phyloP scores from a whole-genome alignment of 2,329 filamentous ascomycete species.

The Biscogniauxia mediterranea region DNA sequence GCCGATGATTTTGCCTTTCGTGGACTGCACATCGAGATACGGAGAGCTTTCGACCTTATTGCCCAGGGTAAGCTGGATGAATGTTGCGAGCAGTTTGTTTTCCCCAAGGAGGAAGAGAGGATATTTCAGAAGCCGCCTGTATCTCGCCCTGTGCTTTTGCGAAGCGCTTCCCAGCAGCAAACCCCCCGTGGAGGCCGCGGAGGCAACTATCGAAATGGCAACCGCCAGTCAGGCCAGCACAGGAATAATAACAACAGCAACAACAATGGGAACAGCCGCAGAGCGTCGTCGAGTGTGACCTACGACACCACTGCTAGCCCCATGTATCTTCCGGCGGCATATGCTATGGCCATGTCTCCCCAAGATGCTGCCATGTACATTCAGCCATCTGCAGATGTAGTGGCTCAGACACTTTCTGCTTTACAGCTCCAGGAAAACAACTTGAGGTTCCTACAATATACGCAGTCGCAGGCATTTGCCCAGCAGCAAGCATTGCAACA shows the following conservation, averaged over 20 bases:
- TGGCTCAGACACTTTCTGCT: slow-evolving; percentile 45
- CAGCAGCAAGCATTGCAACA: slow-evolving; percentile 45
- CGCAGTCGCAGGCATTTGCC: slow-evolving; percentile 44
- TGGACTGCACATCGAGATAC: slow-evolving; percentile 84
- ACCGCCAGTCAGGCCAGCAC: slow-evolving; percentile 39
- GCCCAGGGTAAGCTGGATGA: slow-evolving; percentile 75
- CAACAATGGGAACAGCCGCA: slow-evolving; percentile 35
- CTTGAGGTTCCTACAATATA: slow-evolving; percentile 45
- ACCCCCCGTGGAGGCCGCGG: slow-evolving; percentile 46
- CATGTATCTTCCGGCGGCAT: slow-evolving; percentile 39
- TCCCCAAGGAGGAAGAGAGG: slow-evolving; percentile 76
- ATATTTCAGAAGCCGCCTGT: slow-evolving; percentile 56
- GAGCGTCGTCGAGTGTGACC: slow-evolving; percentile 52
- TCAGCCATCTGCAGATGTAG: slow-evolving; percentile 37
- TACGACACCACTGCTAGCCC: slow-evolving; percentile 45
- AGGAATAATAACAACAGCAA: slow-evolving; percentile 40
- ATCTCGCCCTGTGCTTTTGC: slow-evolving; percentile 54
- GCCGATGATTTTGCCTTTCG: slow-evolving; percentile 93
- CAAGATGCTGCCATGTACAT: slow-evolving; percentile 51
- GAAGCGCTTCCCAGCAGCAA: slow-evolving; percentile 61
- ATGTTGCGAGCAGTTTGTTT: slow-evolving; percentile 85
- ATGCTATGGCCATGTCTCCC: slow-evolving; percentile 41
- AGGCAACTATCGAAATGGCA: slow-evolving; percentile 45
- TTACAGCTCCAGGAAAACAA: slow-evolving; percentile 46
- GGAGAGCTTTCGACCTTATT: slow-evolving; percentile 82